Conservation (phyloP, 2,329 filamentous ascomycete genomes). For the Taxawa tesnikishii region DNA sequence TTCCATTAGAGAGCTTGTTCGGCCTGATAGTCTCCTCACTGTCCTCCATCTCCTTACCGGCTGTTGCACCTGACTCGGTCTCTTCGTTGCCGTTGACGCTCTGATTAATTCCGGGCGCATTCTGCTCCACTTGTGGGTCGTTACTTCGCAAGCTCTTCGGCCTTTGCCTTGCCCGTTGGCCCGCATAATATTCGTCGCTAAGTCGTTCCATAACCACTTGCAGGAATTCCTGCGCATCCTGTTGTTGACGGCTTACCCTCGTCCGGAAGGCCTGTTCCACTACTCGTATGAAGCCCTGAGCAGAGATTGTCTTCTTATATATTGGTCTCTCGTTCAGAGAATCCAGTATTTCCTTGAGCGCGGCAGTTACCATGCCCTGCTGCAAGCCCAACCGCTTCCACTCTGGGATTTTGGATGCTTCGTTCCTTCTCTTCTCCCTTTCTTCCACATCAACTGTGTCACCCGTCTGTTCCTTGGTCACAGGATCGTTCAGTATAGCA, state of each 20-base stretch:
- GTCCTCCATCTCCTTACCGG: slow-evolving; percentile 5
- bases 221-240: slow-evolving; percentile 94
- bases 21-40: slow-evolving; percentile 6
- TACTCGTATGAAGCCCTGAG: slow-evolving; percentile 68
- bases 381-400: slow-evolving; percentile 52
- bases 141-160: slow-evolving; percentile 24
- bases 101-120: slow-evolving; percentile 1
- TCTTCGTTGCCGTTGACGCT: no score
- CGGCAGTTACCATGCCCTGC: slow-evolving; percentile 69
- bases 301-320: slow-evolving; percentile 85
- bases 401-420: slow-evolving; percentile 14
- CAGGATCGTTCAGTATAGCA: slow-evolving; percentile 33
- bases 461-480: slow-evolving; percentile 22
- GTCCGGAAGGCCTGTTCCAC: slow-evolving; percentile 81
- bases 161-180: slow-evolving; percentile 55
- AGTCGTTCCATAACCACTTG: slow-evolving; percentile 87
- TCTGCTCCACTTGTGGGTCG: background rate
- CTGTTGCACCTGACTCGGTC: no score
- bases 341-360: slow-evolving; percentile 86
- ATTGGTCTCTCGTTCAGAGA: slow-evolving; percentile 86
- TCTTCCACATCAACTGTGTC: slow-evolving; percentile 32
- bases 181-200: slow-evolving; percentile 88
- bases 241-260: slow-evolving; percentile 84
- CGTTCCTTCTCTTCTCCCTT: slow-evolving; percentile 19
- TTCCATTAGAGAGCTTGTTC: no score